Conservation (phyloP, 345 rosid genomes). For the Hypericum perforatum region DNA sequence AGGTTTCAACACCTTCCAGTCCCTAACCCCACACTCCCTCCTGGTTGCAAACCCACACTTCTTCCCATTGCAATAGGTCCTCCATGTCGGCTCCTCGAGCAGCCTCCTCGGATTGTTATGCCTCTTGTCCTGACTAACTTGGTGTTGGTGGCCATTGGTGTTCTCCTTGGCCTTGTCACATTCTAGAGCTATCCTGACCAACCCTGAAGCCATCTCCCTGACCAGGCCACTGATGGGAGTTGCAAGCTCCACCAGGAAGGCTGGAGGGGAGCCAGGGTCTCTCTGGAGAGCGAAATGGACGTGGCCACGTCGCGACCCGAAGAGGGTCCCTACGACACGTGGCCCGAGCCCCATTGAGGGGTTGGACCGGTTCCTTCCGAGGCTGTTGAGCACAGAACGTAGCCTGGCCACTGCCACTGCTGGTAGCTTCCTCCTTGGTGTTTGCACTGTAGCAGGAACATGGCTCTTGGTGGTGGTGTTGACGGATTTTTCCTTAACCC, state of each 20-base stretch:
- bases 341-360: conserved; percentile 40
- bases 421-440: conserved; percentile 55
- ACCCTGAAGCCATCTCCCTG: conserved; percentile 91
- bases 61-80: conserved; percentile 93
- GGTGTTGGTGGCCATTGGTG: no score
- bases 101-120: conserved; percentile 27
- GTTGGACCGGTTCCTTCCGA: conserved; percentile 39
- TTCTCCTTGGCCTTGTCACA: conserved; percentile 53
- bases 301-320: conserved; percentile 79
- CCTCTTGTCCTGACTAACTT: conserved; percentile 32
- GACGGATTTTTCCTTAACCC: conserved; percentile 11
- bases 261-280: conserved; percentile 67
- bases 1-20: conserved; percentile 66
- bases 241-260: conserved; percentile 79
- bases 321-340: conserved; percentile 81
- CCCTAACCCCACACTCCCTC: conserved; percentile 67
- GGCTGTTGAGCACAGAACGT: conserved; percentile 53
- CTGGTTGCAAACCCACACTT: conserved; percentile 74
- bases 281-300: conserved; percentile 89
- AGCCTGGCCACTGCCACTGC: conserved; percentile 73
- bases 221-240: conserved; percentile 85
- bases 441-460: conserved; percentile 15
- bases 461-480: no score
- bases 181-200: conserved; percentile 87
- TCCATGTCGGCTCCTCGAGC: conserved; percentile 82